A percentile compares a stretch with the other conserved stretches of the same genome.
Evolutionary conservation across 2,329 filamentous ascomycete genomes (phyloP).

Genomic region (Pseudocercospora vitis): DNA sequence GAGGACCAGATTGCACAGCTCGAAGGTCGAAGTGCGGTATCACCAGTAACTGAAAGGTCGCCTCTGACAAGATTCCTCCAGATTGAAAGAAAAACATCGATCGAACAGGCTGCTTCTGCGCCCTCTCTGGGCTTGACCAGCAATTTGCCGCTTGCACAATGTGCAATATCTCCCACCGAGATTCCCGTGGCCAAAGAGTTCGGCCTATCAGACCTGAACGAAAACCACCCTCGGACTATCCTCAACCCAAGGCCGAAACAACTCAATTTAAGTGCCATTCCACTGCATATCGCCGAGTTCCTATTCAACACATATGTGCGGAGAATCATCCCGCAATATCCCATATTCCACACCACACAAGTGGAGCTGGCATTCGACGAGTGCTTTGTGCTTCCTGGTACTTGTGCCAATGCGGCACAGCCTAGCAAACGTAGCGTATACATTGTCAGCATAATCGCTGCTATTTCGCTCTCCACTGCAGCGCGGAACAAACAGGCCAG

Average conservation of each 20-base stretch:
- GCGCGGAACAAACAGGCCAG: slow-evolving; percentile 2
- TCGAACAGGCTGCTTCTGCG: background rate
- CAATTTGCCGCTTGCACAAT: background rate
- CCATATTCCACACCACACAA: slow-evolving; percentile 7
- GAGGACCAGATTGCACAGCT: slow-evolving; percentile 1
- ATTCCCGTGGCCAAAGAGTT: slow-evolving; percentile 1
- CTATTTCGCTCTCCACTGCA: slow-evolving; percentile 8
- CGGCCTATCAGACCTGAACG: background rate
- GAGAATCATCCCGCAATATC: slow-evolving; percentile 10
- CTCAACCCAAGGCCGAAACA: background rate
- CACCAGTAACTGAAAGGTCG: background rate
- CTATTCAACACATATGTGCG: slow-evolving; percentile 3
- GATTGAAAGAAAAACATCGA: background rate
- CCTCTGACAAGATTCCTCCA: too few species aligned
- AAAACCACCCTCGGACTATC: slow-evolving; percentile 1
- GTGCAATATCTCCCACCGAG: slow-evolving; percentile 4
- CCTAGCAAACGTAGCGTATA: background rate
- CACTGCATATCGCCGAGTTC: slow-evolving; percentile 5
- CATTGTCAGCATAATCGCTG: slow-evolving; percentile 7
- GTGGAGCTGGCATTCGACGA: background rate
- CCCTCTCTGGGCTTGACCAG: background rate
- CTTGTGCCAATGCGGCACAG: background rate
- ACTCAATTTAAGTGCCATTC: background rate
- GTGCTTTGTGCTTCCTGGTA: background rate
- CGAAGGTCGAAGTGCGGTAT: background rate